Evolutionary conservation across 108 stramenopile species (phyloP).

Genomic region (Fistulifera solaris): DNA sequence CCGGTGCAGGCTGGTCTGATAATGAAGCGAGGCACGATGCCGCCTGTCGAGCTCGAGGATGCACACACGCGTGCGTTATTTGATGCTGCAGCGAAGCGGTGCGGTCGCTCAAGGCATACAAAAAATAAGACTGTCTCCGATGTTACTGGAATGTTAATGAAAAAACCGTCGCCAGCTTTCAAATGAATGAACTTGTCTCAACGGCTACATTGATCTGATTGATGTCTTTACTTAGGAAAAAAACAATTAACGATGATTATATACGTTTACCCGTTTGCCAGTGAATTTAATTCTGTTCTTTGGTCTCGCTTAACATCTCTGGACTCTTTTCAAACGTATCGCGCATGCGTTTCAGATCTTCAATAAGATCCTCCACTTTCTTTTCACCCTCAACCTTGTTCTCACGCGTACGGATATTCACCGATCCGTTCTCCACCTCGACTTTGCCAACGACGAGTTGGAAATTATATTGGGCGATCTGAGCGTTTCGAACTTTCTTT

Average conservation of each 20-base stretch:
- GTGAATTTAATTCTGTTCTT: too few species aligned
- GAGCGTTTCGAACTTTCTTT: slow-evolving; percentile 97
- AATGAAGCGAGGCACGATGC: slow-evolving; percentile 14
- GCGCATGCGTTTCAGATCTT: slow-evolving; percentile 50
- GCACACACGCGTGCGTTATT: slow-evolving; percentile 8
- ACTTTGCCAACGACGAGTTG: slow-evolving; percentile 93
- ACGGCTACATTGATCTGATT: too few species aligned
- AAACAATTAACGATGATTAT: too few species aligned
- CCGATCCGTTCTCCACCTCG: slow-evolving; percentile 82
- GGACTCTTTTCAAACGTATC: slow-evolving; percentile 2
- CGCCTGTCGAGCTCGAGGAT: slow-evolving; percentile 9
- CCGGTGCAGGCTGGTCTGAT: slow-evolving; percentile 6
- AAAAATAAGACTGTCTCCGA: slow-evolving; percentile 12
- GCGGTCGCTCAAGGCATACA: slow-evolving; percentile 5
- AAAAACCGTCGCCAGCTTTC: too few species aligned
- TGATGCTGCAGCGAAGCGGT: slow-evolving; percentile 11
- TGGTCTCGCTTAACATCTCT: too few species aligned
- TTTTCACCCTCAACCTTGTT: slow-evolving; percentile 88
- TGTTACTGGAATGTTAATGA: slow-evolving; percentile 13
- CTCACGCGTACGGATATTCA: slow-evolving; percentile 88
- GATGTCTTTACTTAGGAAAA: too few species aligned
- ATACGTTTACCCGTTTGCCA: too few species aligned
- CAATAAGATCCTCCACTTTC: slow-evolving; percentile 81
- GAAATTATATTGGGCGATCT: slow-evolving; percentile 96
- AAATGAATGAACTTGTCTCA: too few species aligned